A percentile compares a stretch with the other conserved stretches of the same genome.
phyloP scores from a whole-genome alignment of 331 rosid species.

The Quercus tomentella region DNA sequence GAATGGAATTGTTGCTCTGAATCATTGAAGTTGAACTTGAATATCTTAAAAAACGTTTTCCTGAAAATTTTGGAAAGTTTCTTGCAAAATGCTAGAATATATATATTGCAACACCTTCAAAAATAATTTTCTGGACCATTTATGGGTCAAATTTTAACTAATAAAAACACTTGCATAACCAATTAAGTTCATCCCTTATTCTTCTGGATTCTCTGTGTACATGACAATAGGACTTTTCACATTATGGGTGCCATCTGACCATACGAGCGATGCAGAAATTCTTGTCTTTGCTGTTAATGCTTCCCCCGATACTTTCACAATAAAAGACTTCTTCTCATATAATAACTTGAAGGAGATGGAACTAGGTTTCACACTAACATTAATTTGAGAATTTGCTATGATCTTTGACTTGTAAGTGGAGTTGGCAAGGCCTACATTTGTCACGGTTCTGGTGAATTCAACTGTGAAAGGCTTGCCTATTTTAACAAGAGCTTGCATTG shows the following conservation, averaged over 20 bases:
- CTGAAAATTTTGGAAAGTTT: too few species aligned
- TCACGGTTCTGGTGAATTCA: background rate
- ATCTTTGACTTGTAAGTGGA: slow-evolving; percentile 4
- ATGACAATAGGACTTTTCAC: slow-evolving; percentile 12
- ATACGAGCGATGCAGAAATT: background rate
- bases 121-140: too few species aligned
- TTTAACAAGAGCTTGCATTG: background rate
- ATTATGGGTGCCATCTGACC: slow-evolving; percentile 26
- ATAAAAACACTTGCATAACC: too few species aligned
- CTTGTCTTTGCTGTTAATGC: background rate
- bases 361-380: slow-evolving; percentile 1
- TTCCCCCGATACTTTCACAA: slow-evolving; percentile 4
- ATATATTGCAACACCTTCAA: too few species aligned
- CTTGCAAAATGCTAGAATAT: too few species aligned
- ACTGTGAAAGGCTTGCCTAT: background rate
- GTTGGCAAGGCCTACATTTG: slow-evolving; percentile 11
- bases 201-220: background rate
- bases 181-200: too few species aligned
- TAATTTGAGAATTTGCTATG: background rate
- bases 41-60: too few species aligned
- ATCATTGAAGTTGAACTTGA: too few species aligned
- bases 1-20: too few species aligned
- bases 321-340: slow-evolving; percentile 18
- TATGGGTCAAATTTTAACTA: too few species aligned
- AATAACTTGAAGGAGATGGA: slow-evolving; percentile 17